A percentile compares a stretch with the other conserved stretches of the same genome.
These are phyloP conservation scores for Maudiozyma bulderi DNA, from an alignment of 805 yeast genomes.

Conservation along the genomic window DNA sequence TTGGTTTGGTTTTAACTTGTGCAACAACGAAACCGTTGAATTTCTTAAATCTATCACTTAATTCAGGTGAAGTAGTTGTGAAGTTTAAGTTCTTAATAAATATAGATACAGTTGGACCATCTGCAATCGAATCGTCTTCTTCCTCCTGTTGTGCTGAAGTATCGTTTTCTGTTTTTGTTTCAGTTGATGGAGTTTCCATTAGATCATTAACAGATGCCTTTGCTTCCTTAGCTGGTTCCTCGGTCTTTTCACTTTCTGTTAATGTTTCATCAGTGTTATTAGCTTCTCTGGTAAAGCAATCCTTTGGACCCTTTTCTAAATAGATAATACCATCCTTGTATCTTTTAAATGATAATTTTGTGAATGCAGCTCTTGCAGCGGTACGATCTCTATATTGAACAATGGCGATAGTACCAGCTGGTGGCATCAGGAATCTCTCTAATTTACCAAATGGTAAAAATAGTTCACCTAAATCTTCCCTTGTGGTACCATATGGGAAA, in stretches of 20 bases:
- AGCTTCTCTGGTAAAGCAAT: conserved; percentile 59
- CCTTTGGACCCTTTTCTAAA: conserved; percentile 88
- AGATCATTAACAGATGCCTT: conserved; percentile 21
- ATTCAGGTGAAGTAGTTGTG: conserved; percentile 51
- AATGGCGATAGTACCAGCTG: conserved; percentile 92
- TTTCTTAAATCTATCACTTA: conserved; percentile 54
- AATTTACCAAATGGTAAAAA: conserved; percentile 75
- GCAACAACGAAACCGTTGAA: conserved; percentile 76
- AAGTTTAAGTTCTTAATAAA: conserved; percentile 91
- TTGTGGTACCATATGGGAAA: conserved; percentile 79
- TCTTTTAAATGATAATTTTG: conserved; percentile 77
- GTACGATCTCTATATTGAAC: conserved; percentile 79
- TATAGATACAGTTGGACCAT: conserved; percentile 76
- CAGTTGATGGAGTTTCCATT: conserved; percentile 27
- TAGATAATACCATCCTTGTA: conserved; percentile 81
- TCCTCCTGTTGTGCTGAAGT: conserved; percentile 36
- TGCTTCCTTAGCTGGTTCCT: conserved; percentile 28
- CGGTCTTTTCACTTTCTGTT: conserved; percentile 18
- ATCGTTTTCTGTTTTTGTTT: conserved; percentile 24
- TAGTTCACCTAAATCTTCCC: conserved; percentile 71
- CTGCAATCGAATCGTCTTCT: conserved; percentile 31
- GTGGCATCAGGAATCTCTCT: conserved; percentile 81
- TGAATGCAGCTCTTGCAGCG: conserved; percentile 80
- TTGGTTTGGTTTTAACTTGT: conserved; percentile 78
- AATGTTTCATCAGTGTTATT: conserved; percentile 31